Evolutionary conservation across 768 basidiomycete genomes (phyloP).

Genomic region (Lenzites betulinus): DNA sequence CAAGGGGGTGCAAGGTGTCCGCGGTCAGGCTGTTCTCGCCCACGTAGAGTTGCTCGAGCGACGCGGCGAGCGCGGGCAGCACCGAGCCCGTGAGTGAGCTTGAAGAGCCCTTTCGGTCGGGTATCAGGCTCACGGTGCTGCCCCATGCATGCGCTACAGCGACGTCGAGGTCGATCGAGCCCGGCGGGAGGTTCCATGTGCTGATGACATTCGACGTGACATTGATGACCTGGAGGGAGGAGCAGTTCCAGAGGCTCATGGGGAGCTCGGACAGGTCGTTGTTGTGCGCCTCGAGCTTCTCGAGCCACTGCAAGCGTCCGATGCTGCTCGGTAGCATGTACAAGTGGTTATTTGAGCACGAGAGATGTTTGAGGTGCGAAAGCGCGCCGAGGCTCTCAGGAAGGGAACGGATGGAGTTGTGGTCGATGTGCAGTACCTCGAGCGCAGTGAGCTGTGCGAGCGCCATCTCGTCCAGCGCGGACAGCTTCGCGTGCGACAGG

Average conservation of each 20-base stretch:
- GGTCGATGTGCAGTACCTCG: conserved; percentile 70
- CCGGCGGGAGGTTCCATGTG: conserved; percentile 67
- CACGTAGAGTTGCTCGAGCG: conserved; percentile 78
- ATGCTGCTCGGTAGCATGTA: conserved; percentile 74
- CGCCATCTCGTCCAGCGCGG: conserved; percentile 73
- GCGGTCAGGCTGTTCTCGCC: conserved; percentile 89
- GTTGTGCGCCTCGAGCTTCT: conserved; percentile 84
- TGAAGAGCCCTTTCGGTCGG: conserved; percentile 45
- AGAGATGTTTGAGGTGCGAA: conserved; percentile 65
- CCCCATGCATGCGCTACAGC: conserved; percentile 9
- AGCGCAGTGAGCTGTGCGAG: conserved; percentile 76
- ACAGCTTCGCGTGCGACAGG: conserved; percentile 86
- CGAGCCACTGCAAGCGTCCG: conserved; percentile 73
- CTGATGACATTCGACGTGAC: conserved; percentile 85
- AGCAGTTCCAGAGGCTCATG: conserved; percentile 79
- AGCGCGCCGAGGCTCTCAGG: conserved; percentile 85
- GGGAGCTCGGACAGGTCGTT: conserved; percentile 85
- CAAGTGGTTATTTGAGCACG: conserved; percentile 91
- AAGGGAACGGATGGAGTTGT: conserved; percentile 83
- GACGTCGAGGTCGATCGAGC: conserved; percentile 15
- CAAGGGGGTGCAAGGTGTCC: conserved; percentile 73
- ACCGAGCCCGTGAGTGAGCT: conserved; percentile 30
- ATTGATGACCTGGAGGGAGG: conserved; percentile 71
- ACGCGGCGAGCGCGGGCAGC: conserved; percentile 63
- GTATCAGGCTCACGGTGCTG: conserved; percentile 14